Evolutionary conservation across 441 rosid genomes (phyloP).

Genomic region (Heliophila coronopifolia): DNA sequence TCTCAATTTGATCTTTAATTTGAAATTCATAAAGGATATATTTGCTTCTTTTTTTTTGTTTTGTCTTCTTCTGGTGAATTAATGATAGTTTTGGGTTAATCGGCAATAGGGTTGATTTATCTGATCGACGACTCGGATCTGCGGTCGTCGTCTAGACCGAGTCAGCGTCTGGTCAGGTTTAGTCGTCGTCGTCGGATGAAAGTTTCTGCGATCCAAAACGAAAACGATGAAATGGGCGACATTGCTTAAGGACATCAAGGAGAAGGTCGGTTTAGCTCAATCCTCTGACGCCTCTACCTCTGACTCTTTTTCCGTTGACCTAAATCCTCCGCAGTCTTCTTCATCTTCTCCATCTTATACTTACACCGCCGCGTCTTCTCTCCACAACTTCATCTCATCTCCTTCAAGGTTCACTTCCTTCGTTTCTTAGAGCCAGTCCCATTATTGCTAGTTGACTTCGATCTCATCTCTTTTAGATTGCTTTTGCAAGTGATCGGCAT

Average conservation of each 20-base stretch:
- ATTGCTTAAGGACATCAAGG: constrained; percentile 95
- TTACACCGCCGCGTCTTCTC: constrained; percentile 32
- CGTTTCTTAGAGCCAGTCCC: not conserved
- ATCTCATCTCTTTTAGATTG: not conserved
- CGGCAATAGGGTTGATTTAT: constrained; percentile 25
- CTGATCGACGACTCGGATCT: constrained; percentile 46
- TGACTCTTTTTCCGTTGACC: constrained; percentile 31
- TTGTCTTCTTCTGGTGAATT: constrained; percentile 1
- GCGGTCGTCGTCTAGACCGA: constrained; percentile 29
- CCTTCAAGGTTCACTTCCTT: constrained; percentile 51
- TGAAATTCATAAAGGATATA: no score
- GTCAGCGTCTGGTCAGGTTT: constrained; percentile 33
- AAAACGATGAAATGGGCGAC: constrained; percentile 88
- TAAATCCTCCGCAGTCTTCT: constrained; percentile 40
- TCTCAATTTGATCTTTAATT: constrained; percentile 3
- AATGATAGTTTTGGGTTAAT: constrained; percentile 38
- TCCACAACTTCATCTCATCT: constrained; percentile 39
- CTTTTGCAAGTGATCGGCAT: constrained; percentile 17
- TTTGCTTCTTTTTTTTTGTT: no score
- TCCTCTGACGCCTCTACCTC: constrained; percentile 42
- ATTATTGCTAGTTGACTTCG: constrained; percentile 17
- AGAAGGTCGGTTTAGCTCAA: constrained; percentile 95
- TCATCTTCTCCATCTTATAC: constrained; percentile 39
- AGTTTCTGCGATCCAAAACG: constrained; percentile 35
- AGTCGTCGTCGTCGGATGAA: constrained; percentile 51